Conservation (phyloP, 179 eudicot species). For the Spinacia oleracea region DNA sequence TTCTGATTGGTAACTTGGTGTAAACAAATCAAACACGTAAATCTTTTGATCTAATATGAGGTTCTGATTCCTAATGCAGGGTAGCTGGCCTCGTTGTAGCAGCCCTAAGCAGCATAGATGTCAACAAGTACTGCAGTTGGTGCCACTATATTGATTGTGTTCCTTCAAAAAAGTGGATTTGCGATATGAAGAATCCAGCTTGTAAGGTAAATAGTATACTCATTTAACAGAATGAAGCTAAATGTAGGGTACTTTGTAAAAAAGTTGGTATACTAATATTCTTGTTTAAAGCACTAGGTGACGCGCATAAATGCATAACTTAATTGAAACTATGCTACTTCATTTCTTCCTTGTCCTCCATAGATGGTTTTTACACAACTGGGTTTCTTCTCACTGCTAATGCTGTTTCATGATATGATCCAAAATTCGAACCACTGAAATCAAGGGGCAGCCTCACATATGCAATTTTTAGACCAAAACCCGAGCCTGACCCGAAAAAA, state of each 20-base stretch:
- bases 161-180: conserved; percentile 66
- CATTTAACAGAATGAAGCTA: background rate
- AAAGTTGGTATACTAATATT: background rate
- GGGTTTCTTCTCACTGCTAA: conserved; percentile 1
- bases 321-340: background rate
- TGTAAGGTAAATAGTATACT: conserved; percentile 72
- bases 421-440: conserved; percentile 43
- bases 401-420: background rate
- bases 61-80: conserved; percentile 37
- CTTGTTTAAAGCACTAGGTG: background rate
- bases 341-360: background rate
- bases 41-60: background rate
- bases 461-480: too few relatives aligned
- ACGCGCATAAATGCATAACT: background rate
- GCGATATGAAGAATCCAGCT: conserved; percentile 43
- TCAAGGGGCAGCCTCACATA: conserved; percentile 46
- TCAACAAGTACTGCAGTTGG: conserved; percentile 62
- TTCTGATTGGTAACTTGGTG: background rate
- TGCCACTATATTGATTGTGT: conserved; percentile 68
- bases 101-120: conserved; percentile 39
- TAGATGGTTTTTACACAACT: background rate
- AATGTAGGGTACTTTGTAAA: background rate
- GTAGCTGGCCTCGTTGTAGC: conserved; percentile 45
- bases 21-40: too few relatives aligned
- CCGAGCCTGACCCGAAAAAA: too few relatives aligned